These are phyloP conservation scores for Cucumis melo DNA, from an alignment of 306 rosid species.

Conservation along the genomic window DNA sequence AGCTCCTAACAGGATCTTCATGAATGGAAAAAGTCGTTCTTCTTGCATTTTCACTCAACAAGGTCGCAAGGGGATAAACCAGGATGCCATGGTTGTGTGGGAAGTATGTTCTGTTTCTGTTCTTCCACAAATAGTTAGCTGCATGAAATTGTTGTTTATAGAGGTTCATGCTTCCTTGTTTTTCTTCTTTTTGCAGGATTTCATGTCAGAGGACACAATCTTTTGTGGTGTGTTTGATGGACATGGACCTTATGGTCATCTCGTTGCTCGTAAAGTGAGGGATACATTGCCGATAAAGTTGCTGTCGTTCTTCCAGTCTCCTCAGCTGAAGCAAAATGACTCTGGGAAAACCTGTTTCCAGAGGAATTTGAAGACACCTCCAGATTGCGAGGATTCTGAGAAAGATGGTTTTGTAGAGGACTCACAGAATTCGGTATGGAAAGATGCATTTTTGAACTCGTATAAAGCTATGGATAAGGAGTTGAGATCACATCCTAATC, in stretches of 20 bases:
- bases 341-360: slow-evolving; percentile 39
- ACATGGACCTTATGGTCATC: slow-evolving; percentile 93
- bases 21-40: slow-evolving; percentile 67
- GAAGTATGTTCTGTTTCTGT: slow-evolving; percentile 54
- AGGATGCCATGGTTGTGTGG: slow-evolving; percentile 99
- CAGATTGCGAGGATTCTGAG: slow-evolving; percentile 40
- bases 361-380: slow-evolving; percentile 28
- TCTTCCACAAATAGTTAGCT: not conserved
- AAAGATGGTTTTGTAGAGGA: slow-evolving; percentile 51
- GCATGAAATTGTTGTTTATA: not conserved
- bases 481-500: slow-evolving; percentile 74
- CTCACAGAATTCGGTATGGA: slow-evolving; percentile 46
- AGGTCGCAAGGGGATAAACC: slow-evolving; percentile 91
- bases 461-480: slow-evolving; percentile 93
- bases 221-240: slow-evolving; percentile 97
- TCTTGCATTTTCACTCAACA: slow-evolving; percentile 88
- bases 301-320: slow-evolving; percentile 49
- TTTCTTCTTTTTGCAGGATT: slow-evolving; percentile 42
- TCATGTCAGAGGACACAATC: slow-evolving; percentile 60
- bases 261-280: slow-evolving; percentile 84
- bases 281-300: slow-evolving; percentile 71
- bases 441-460: slow-evolving; percentile 77
- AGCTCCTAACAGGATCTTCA: slow-evolving; percentile 57
- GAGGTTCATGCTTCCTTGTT: not conserved
- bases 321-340: slow-evolving; percentile 37